These are phyloP conservation scores for Oxyria digyna DNA, from an alignment of 148 eudicot species.

Conservation along the genomic window DNA sequence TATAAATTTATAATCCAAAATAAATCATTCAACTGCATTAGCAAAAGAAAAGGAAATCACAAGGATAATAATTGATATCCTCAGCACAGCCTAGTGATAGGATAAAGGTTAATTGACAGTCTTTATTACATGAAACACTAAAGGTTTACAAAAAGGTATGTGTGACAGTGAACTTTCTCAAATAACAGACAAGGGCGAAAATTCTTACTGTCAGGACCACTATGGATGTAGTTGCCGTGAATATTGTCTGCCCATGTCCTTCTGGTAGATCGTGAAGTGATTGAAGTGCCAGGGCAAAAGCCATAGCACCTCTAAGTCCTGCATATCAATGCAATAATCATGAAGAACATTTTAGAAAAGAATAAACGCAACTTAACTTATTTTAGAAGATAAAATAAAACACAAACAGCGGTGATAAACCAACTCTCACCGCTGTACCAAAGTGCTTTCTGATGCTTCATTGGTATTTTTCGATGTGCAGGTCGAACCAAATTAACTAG, in stretches of 20 bases:
- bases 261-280: slow-evolving; percentile 98
- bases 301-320: slow-evolving; percentile 99
- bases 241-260: slow-evolving; percentile 97
- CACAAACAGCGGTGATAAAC: slow-evolving; percentile 4
- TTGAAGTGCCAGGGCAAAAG: slow-evolving; percentile 98
- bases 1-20: neutral
- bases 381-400: neutral
- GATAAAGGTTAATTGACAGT: neutral
- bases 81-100: neutral
- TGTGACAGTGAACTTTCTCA: neutral
- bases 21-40: neutral
- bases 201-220: slow-evolving; percentile 83
- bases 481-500: slow-evolving; percentile 86
- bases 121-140: neutral
- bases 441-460: slow-evolving; percentile 94
- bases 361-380: neutral
- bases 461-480: slow-evolving; percentile 72
- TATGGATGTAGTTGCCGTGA: slow-evolving; percentile 94
- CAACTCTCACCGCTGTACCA: slow-evolving; percentile 78
- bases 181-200: slow-evolving; percentile 1
- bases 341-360: neutral
- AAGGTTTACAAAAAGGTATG: neutral
- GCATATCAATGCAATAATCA: slow-evolving; percentile 15
- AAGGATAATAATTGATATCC: neutral
- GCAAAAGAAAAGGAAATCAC: neutral